Percentiles rank a stretch among this genome's conserved stretches.
Conservation (phyloP, 345 rosid genomes). For the Hevea brasiliensis region DNA sequence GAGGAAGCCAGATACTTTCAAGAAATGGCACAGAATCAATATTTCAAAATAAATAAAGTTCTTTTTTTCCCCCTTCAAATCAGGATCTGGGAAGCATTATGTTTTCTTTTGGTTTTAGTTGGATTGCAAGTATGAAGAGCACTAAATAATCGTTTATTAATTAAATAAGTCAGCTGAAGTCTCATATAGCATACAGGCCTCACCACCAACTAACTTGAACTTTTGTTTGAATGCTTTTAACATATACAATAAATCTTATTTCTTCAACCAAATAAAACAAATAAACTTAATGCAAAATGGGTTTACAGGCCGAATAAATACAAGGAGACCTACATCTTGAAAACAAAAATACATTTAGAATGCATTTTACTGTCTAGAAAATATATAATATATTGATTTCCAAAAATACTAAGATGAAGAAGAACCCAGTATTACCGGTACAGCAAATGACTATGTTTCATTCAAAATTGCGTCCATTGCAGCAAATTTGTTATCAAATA, state of each 20-base stretch:
- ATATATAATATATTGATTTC: background rate
- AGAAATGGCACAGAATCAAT: background rate
- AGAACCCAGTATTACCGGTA: slow-evolving; percentile 48
- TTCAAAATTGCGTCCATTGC: slow-evolving; percentile 82
- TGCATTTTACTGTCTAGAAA: background rate
- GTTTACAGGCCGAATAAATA: slow-evolving; percentile 1
- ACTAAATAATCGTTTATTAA: background rate
- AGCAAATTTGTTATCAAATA: slow-evolving; percentile 78
- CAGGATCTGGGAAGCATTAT: background rate
- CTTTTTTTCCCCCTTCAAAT: background rate
- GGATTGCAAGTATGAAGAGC: background rate
- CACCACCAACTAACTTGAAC: background rate
- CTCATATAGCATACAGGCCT: background rate
- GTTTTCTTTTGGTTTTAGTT: background rate
- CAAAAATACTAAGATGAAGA: slow-evolving; percentile 6
- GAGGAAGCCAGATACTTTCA: background rate
- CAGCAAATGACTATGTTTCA: slow-evolving; percentile 73
- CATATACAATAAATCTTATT: background rate
- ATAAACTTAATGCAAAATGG: background rate
- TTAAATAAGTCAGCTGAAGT: background rate
- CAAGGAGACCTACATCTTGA: background rate
- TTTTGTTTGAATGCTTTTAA: background rate
- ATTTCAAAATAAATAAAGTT: too few relatives aligned
- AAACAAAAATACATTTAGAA: background rate
- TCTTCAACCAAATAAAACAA: slow-evolving; percentile 2